phyloP scores from a whole-genome alignment of 495 filamentous ascomycete species.

The Neohortaea acidophila region DNA sequence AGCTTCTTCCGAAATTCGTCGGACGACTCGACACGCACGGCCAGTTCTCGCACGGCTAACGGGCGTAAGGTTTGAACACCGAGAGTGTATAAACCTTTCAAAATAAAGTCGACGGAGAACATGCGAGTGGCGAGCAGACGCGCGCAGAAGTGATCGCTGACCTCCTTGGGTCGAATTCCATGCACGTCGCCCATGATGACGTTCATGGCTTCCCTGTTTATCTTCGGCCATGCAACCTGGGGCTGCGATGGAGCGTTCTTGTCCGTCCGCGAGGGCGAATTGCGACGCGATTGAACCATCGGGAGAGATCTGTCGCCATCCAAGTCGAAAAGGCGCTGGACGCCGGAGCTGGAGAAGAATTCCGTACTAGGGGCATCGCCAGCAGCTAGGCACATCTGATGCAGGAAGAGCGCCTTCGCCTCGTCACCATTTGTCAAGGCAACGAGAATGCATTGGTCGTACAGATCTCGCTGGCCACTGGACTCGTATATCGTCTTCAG shows the following conservation, averaged over 20 bases:
- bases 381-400: slow-evolving; percentile 33
- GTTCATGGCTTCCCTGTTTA: slow-evolving; percentile 23
- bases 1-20: slow-evolving; percentile 40
- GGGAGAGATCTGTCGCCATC: slow-evolving; percentile 4
- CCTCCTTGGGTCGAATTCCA: slow-evolving; percentile 32
- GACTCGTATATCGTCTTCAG: slow-evolving; percentile 36
- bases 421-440: slow-evolving; percentile 36
- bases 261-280: background rate
- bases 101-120: slow-evolving; percentile 47
- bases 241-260: background rate
- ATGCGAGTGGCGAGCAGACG: slow-evolving; percentile 56
- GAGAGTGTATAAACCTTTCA: slow-evolving; percentile 48
- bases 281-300: background rate
- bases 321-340: slow-evolving; percentile 7
- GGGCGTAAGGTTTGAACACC: slow-evolving; percentile 54
- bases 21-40: slow-evolving; percentile 39
- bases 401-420: slow-evolving; percentile 43
- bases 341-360: slow-evolving; percentile 1
- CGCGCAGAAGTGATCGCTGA: slow-evolving; percentile 52
- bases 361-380: slow-evolving; percentile 35
- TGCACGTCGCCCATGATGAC: slow-evolving; percentile 31
- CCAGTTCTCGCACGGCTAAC: slow-evolving; percentile 55
- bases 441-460: slow-evolving; percentile 43
- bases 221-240: background rate
- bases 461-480: slow-evolving; percentile 37